Percentiles rank a stretch among this genome's conserved stretches.
phyloP scores from a whole-genome alignment of 257 asterid genomes.

The Prunella vulgaris region DNA sequence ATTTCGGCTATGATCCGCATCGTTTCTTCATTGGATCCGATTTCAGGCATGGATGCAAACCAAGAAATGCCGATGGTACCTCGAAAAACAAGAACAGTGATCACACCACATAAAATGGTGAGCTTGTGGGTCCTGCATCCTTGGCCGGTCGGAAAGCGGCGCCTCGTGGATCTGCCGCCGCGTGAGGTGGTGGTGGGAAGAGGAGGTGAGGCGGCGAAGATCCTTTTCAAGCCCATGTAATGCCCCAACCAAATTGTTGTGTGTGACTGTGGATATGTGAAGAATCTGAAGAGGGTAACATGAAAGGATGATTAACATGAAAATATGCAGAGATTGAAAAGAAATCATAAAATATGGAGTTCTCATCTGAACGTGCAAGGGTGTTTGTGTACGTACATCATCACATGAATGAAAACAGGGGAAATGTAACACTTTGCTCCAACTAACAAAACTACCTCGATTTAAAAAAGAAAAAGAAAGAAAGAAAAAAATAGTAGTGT shows the following conservation, averaged over 20 bases:
- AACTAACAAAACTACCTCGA: constrained; percentile 16
- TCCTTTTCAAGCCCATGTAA: constrained; percentile 29
- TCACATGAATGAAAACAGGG: constrained; percentile 14
- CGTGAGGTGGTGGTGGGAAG: constrained; percentile 33
- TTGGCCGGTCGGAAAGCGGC: constrained; percentile 23
- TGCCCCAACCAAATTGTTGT: background rate
- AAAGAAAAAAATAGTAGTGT: too few relatives aligned
- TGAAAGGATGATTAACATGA: background rate
- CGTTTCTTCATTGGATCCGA: constrained; percentile 18
- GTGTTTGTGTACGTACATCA: constrained; percentile 9
- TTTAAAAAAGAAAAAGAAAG: background rate
- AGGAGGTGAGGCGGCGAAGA: constrained; percentile 20
- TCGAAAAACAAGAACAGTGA: constrained; percentile 42
- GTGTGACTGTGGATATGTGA: too few relatives aligned
- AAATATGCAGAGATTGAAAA: background rate
- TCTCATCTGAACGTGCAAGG: constrained; percentile 12
- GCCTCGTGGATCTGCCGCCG: constrained; percentile 21
- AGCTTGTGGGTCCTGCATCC: constrained; percentile 29
- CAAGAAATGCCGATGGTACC: constrained; percentile 41
- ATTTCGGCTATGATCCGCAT: constrained; percentile 36
- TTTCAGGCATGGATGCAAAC: constrained; percentile 21
- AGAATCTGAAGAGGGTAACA: background rate
- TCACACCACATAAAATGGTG: constrained; percentile 34
- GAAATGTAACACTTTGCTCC: constrained; percentile 19
- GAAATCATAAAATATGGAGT: background rate